phyloP scores from a whole-genome alignment of 2,329 filamentous ascomycete genomes.

The Clonostachys rhizophaga region DNA sequence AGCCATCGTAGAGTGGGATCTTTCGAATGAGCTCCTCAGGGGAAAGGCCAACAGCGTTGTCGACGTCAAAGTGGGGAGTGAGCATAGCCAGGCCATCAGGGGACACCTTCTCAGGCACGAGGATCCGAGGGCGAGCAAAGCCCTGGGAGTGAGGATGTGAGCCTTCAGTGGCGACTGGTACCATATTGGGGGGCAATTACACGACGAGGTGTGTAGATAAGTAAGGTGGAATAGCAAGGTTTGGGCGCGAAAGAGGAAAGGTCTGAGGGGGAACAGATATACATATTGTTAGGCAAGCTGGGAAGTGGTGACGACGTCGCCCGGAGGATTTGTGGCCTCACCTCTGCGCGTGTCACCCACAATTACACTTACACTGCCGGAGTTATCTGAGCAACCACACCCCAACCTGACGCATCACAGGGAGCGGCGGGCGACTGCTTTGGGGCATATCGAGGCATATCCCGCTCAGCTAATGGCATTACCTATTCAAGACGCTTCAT shows the following conservation, averaged over 20 bases:
- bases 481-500: neutral
- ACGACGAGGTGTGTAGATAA: neutral
- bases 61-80: conserved; percentile 61
- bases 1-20: conserved; percentile 68
- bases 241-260: neutral
- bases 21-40: conserved; percentile 59
- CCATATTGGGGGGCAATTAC: conserved; percentile 10
- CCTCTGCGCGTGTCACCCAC: no score
- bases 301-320: no score
- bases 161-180: conserved; percentile 14
- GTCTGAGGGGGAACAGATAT: no score
- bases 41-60: conserved; percentile 59
- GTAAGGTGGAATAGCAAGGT: neutral
- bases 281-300: no score
- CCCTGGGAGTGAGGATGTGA: neutral
- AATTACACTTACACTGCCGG: no score
- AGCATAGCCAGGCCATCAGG: conserved; percentile 71
- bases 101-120: conserved; percentile 78
- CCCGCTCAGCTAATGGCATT: no score
- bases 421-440: no score
- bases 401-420: no score
- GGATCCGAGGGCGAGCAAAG: conserved; percentile 37
- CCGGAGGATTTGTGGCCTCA: no score
- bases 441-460: no score
- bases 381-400: no score